Evolutionary conservation across 1,284 basidiomycete genomes (phyloP), one percentile per base, ranked within the genome.

Genomic region (Pterulicium gracile): DNA sequence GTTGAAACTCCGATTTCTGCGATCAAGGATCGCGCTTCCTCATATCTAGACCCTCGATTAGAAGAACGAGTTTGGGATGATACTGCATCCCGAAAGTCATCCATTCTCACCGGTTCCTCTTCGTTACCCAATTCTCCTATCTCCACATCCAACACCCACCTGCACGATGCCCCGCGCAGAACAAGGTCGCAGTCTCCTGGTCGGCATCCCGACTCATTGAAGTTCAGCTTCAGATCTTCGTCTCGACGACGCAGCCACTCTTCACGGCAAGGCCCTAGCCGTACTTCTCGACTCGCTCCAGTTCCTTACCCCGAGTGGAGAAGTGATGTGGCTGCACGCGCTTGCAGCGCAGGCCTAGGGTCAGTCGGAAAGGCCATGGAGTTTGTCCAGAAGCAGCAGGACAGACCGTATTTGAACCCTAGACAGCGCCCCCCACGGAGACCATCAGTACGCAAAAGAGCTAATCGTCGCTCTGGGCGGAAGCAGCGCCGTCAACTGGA

Each of bases 251-350:
- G 21, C 48, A 45, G 34, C 50, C 42, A 4, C 47, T 45, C 46
- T 47, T 48, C 36, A 51, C 24, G 23, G 43, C 21, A 27, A 44
- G 27, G 24, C 17, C 23, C 45, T 48, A 46, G 45, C 49, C 44
- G n/a, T 35, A 46, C 7, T 55, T 58, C 1, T 60, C 5, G 36
- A 18, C 36, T 65, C 17, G 63, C 62, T 4, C 62, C 65, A 0
- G 59, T 77, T 2, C 73, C 74, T 0, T 82, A 81, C 54, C 79
- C 79, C 0, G 78, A 79, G 52, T 82, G 79, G 79, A 68, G 79
- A 1, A 55, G 63, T 1, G 65, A 69, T 2, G 54, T 77, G 0
- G 64, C 69, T 2, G 62, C 64, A 35, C 66, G 68, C 41, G 79
- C 79, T 0, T 70, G 72, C 14, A 67, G 65, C 39, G 70, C 75